Evolutionary conservation across 1,284 basidiomycete genomes (phyloP).

Genomic region (Inonotus hispidus): DNA sequence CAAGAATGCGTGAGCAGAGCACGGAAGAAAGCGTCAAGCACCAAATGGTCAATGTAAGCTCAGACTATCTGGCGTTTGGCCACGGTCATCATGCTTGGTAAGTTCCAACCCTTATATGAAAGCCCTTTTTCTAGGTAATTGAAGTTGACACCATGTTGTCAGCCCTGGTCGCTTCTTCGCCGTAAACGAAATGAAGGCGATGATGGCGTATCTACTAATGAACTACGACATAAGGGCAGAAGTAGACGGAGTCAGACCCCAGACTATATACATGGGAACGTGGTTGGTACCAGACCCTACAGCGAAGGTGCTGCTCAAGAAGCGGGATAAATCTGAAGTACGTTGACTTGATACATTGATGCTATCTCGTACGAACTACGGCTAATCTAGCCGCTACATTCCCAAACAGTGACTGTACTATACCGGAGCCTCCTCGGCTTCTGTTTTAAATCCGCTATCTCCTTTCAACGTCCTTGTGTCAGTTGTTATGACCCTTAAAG

Average conservation of each 20-base stretch:
- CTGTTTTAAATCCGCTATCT: too few relatives aligned
- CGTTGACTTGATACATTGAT: too few relatives aligned
- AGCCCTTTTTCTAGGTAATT: not conserved
- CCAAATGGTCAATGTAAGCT: slow-evolving; percentile 26
- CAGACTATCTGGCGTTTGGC: slow-evolving; percentile 22
- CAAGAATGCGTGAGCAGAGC: slow-evolving; percentile 32
- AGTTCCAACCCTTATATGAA: too few relatives aligned
- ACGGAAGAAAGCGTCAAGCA: slow-evolving; percentile 21
- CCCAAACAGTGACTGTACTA: not conserved
- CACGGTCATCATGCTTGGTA: not conserved
- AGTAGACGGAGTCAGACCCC: slow-evolving; percentile 28
- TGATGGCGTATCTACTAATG: slow-evolving; percentile 39
- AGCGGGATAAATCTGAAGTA: not conserved
- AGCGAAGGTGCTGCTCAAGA: slow-evolving; percentile 21
- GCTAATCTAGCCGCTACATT: not conserved
- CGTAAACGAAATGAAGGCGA: slow-evolving; percentile 39
- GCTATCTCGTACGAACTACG: too few relatives aligned
- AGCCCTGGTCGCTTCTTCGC: slow-evolving; percentile 46
- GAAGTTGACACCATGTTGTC: not conserved
- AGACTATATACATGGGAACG: slow-evolving; percentile 11
- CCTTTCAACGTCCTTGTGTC: too few relatives aligned
- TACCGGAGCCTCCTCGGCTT: too few relatives aligned
- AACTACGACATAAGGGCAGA: slow-evolving; percentile 43
- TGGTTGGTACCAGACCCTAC: slow-evolving; percentile 18
- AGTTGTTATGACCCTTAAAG: too few relatives aligned